Evolutionary conservation across 768 basidiomycete species (phyloP), one percentile per base, ranked within the genome.

Genomic region (Mycena leptocephala): DNA sequence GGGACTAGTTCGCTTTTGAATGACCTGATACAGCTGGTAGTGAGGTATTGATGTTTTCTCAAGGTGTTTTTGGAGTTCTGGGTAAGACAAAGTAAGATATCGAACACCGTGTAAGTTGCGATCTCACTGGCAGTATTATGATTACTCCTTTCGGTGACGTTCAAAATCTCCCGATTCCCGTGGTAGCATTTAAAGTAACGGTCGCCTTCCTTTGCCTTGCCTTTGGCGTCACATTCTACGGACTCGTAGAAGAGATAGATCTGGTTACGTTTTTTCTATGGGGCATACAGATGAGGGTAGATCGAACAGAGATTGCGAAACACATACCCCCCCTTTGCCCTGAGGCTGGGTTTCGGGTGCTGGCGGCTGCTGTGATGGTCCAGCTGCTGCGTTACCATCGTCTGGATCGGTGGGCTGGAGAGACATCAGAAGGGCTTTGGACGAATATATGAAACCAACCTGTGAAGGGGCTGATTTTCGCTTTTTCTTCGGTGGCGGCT

Each of bases 61-160:
- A 35, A 70, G 68, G 41, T 70, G 68, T 1, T 6, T 20, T 13
- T 20, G 56, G n/a, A 70, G 68, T 32, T 69, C 68, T 69, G 18
- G 0, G 32, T 33, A 56, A 28, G 11, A n/a, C 24, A 5, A 53
- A 20, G 18, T 20, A n/a, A 37, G 35, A 37, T 37, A 37, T 37
- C 13, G 35, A 37, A 37, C 35, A 37, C 35, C 35, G 35, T 37
- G 35, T 37, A 37, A 37, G 35, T 37, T 37, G 35, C 35, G 35
- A 37, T 37, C 35, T 62, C 35, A 62, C 59, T 62, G 59, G 9
- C 26, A 5, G 59, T 62, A 18, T 62, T 62, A 24, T 37, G 30
- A 18, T 62, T 62, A 5, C 30, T 33, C 8, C 35, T 24, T 39
- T 62, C 10, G n/a, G 59, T 43, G 43, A 43, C 5, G 13, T 43